Base-by-base conservation (phyloP, 352 stramenopile genomes). In the Globisporangium abappressorium region DNA sequence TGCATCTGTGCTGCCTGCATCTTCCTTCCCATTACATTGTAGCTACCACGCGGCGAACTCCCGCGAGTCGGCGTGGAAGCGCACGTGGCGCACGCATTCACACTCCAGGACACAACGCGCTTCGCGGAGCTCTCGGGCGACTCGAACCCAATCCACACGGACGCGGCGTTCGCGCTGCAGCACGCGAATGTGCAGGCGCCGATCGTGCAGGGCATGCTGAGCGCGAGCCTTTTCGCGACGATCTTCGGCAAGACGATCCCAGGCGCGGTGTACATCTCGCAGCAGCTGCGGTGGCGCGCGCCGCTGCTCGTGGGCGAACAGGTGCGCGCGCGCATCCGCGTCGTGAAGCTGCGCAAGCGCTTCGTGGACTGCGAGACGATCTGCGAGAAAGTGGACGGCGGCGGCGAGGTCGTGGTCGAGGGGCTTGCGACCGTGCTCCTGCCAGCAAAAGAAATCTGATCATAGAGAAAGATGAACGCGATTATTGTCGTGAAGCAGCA, bases 141-240 rank as follows among this genome's bases (percentile, higher is more conserved):
- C 67, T 80, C 72, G 58, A 95, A 95, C 47, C 85, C 85, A 28
- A 84, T 95, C 59, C 87, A 95, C 65, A 77, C 88, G 22, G 84
- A 94, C 68, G 72, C 79, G 2, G 64, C 38, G 0, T 84, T 82
- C 34, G 77, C 78, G 0, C 30, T 60, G 0, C 41, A 79, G 51
- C 55, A 74, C n/a, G 61, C 68, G 9, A 68, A 70, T 5, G 61
- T 76, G 28, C 58, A 38, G 9, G 76, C 79, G 43, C 84, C 85
- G 0, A 75, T 95, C 33, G 87, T 95, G 38, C 85, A 95, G 65
- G 87, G 87, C n/a, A 85, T 94, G 62, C 79, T 95, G 24, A 91
- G 74, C 28, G 80, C 82, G 41, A 90, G 84, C 66, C 83, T 95
- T 22, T 94, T 95, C 62, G 85, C 87, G 33, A 92, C 87, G 28